Evolutionary conservation across 805 yeast genomes (phyloP).

Genomic region (Debaryomyces tyrocola): DNA sequence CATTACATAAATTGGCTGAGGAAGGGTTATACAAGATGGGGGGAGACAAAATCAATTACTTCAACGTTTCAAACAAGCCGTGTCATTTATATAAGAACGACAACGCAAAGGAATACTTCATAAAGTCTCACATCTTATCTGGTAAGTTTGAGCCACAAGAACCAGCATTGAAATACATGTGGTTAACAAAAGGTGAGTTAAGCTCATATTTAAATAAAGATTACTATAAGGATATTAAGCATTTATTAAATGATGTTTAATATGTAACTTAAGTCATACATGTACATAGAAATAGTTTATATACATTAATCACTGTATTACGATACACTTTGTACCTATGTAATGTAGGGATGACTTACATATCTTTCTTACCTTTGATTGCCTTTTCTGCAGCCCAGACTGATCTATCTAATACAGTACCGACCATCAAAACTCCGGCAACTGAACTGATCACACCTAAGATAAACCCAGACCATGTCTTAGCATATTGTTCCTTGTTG

Average conservation of each 20-base stretch:
- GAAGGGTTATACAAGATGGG: slow-evolving; percentile 69
- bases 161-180: slow-evolving; percentile 55
- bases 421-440: slow-evolving; percentile 93
- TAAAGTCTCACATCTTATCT: slow-evolving; percentile 85
- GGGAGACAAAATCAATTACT: slow-evolving; percentile 75
- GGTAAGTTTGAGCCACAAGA: slow-evolving; percentile 62
- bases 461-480: slow-evolving; percentile 80
- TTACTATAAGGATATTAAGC: slow-evolving; percentile 58
- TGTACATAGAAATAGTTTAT: slow-evolving; percentile 14
- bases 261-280: slow-evolving; percentile 5
- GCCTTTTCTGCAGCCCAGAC: slow-evolving; percentile 87
- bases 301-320: slow-evolving; percentile 2
- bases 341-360: slow-evolving; percentile 13
- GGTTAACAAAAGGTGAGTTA: slow-evolving; percentile 86
- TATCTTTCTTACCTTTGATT: slow-evolving; percentile 63
- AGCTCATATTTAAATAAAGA: slow-evolving; percentile 47
- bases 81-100: slow-evolving; percentile 57
- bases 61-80: slow-evolving; percentile 91
- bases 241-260: slow-evolving; percentile 44
- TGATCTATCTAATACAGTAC: slow-evolving; percentile 82
- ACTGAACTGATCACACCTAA: slow-evolving; percentile 83
- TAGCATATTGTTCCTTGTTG: slow-evolving; percentile 71
- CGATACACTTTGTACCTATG: not conserved
- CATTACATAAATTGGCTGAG: slow-evolving; percentile 75
- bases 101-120: slow-evolving; percentile 57